These are phyloP conservation scores for Ceratopteris richardii DNA, from an alignment of 75 land plant genomes.

Conservation along the genomic window DNA sequence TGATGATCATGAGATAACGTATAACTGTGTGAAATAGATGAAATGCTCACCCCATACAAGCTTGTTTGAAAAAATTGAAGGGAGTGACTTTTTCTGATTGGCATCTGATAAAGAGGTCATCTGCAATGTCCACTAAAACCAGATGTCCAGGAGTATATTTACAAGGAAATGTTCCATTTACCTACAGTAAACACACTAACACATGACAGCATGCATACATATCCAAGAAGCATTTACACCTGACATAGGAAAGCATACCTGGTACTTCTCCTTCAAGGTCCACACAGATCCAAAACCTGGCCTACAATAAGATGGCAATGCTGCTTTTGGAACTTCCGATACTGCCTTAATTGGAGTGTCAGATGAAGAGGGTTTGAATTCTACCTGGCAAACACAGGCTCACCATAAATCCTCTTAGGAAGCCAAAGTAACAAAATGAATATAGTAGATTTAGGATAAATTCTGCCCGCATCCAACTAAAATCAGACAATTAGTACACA, in stretches of 20 bases:
- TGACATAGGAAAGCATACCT: background rate
- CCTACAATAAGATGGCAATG: conserved; percentile 1
- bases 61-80: background rate
- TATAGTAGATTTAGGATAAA: too few species aligned
- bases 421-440: too few species aligned
- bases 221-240: background rate
- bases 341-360: background rate
- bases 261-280: conserved; percentile 1
- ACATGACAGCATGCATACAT: background rate
- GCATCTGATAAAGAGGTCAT: background rate
- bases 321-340: background rate
- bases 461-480: too few species aligned
- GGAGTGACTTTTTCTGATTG: background rate
- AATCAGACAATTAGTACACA: too few species aligned
- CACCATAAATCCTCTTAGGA: too few species aligned
- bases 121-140: background rate
- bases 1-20: too few species aligned
- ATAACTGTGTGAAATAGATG: background rate
- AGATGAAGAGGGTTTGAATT: background rate
- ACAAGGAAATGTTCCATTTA: background rate
- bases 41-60: background rate
- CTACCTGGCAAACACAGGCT: background rate
- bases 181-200: background rate
- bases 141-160: conserved; percentile 4
- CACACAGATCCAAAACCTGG: conserved; percentile 3